phyloP scores from a whole-genome alignment of 2,329 filamentous ascomycete genomes.

The Cladosporium halotolerans region DNA sequence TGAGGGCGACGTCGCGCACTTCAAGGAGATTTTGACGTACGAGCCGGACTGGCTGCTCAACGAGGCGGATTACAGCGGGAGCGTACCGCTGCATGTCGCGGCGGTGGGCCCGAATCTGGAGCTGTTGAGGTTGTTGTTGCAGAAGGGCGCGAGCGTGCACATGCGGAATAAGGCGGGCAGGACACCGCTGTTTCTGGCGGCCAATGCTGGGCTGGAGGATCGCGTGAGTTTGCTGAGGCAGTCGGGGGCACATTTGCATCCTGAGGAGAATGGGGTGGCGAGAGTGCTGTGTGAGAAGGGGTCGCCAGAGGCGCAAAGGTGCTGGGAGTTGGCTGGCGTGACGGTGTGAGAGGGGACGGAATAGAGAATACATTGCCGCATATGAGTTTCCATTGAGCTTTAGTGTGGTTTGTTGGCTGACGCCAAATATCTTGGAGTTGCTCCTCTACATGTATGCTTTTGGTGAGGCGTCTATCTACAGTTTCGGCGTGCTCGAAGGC shows the following conservation, averaged over 20 bases:
- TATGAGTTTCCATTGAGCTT: too few species aligned
- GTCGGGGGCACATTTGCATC: conserved; percentile 55
- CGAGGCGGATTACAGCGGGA: conserved; percentile 73
- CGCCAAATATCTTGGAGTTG: too few species aligned
- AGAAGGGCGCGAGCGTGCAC: conserved; percentile 53
- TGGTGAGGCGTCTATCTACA: conserved; percentile 12
- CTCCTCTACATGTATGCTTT: neutral
- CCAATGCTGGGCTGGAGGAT: conserved; percentile 49
- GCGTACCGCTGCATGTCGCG: conserved; percentile 58
- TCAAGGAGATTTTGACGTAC: conserved; percentile 60
- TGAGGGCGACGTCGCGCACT: conserved; percentile 60
- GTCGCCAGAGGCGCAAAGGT: neutral
- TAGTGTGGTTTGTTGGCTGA: too few species aligned
- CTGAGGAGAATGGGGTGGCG: conserved; percentile 49
- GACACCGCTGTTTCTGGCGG: conserved; percentile 55
- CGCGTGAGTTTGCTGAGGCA: conserved; percentile 50
- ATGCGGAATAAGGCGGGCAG: conserved; percentile 52
- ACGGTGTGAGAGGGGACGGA: neutral
- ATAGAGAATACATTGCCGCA: too few species aligned
- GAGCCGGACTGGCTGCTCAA: conserved; percentile 65
- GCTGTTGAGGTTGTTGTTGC: conserved; percentile 51
- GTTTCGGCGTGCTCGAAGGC: conserved; percentile 13
- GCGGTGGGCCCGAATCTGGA: conserved; percentile 50
- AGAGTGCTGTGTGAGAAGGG: conserved; percentile 33
- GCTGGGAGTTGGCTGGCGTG: conserved; percentile 6